These are phyloP conservation scores for Ceratobasidium theobromae DNA, from an alignment of 1,284 basidiomycete species.

Conservation along the genomic window DNA sequence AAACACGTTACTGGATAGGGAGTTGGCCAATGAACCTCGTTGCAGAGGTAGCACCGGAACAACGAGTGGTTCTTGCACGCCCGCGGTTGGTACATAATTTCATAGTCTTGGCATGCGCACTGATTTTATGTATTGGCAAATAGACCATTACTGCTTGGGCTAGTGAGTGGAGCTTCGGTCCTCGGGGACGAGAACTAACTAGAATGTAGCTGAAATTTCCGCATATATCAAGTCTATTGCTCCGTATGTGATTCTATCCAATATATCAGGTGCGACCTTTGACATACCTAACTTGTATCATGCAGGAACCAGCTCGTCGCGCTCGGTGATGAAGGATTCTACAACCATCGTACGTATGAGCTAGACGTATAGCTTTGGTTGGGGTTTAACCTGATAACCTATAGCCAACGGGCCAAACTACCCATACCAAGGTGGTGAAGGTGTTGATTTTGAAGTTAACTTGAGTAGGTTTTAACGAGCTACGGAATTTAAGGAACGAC, in stretches of 20 bases:
- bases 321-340: slow-evolving; percentile 36
- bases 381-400: not conserved
- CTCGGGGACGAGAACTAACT: not conserved
- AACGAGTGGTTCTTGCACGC: slow-evolving; percentile 31
- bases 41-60: slow-evolving; percentile 33
- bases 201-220: slow-evolving; percentile 15
- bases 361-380: not conserved
- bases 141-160: slow-evolving; percentile 36
- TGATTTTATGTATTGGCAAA: not conserved
- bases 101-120: not conserved
- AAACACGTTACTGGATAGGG: slow-evolving; percentile 6
- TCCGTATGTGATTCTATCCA: slow-evolving; percentile 3
- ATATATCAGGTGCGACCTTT: not conserved
- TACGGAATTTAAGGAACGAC: not conserved
- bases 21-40: slow-evolving; percentile 37
- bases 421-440: slow-evolving; percentile 28
- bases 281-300: not conserved
- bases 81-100: not conserved
- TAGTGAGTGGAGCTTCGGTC: slow-evolving; percentile 32
- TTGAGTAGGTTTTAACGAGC: slow-evolving; percentile 5
- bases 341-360: slow-evolving; percentile 13
- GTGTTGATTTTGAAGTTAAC: slow-evolving; percentile 34
- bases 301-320: slow-evolving; percentile 23
- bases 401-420: slow-evolving; percentile 27
- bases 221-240: slow-evolving; percentile 37